These are phyloP conservation scores for Syzygium grande DNA, from an alignment of 345 rosid genomes.

Conservation along the genomic window DNA sequence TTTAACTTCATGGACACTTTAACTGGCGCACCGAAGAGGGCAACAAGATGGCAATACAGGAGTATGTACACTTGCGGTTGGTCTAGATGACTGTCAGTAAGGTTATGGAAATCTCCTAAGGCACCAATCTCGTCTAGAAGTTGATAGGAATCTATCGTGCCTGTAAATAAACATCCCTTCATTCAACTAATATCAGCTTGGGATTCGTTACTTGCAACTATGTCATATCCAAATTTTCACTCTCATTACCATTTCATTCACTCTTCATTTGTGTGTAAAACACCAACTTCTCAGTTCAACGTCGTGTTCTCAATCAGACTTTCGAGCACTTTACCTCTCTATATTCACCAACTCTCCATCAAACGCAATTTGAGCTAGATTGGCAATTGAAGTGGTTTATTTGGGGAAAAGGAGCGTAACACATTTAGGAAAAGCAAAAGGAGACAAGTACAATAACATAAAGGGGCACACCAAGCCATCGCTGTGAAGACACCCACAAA, in stretches of 20 bases:
- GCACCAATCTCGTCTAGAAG: neutral
- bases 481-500: too few species aligned
- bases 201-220: too few species aligned
- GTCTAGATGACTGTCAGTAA: neutral
- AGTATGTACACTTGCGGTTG: neutral
- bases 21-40: neutral
- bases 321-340: neutral
- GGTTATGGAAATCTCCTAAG: neutral
- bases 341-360: neutral
- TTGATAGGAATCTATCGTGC: fast-evolving
- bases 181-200: neutral
- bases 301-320: neutral
- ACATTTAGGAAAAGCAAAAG: too few species aligned
- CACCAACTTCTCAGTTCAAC: too few species aligned
- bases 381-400: too few species aligned
- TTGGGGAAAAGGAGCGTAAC: too few species aligned
- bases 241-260: too few species aligned
- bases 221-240: too few species aligned
- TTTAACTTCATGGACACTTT: neutral
- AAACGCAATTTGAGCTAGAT: too few species aligned
- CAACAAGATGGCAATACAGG: neutral
- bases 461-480: too few species aligned
- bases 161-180: neutral
- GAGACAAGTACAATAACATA: too few species aligned
- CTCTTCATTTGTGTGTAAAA: too few species aligned